Base-by-base conservation (phyloP, 2,329 filamentous ascomycete genomes). In the Colletotrichum cereale region DNA sequence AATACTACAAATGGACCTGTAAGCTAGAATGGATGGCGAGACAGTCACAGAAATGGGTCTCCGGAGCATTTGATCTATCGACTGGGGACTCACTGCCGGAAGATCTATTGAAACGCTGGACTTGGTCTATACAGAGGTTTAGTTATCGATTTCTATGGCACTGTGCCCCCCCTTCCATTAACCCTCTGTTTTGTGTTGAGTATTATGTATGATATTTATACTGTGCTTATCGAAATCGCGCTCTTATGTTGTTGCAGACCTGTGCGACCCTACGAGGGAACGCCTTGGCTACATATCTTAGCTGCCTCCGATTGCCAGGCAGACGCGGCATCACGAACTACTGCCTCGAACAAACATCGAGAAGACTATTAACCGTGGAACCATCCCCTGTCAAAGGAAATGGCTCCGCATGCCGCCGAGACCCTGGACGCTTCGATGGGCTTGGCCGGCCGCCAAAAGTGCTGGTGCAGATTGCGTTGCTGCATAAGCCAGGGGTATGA, bases 401-500 rank as follows among this genome's bases (percentile, higher is more conserved):
- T 48, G 55, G 48, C 38, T 21, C 66, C 26, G 24, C 56, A 47
- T 56, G 58, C 40, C 42, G 52, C 34, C 50, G 24, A 55, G 31
- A 52, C 36, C 62, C 56, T 36, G 50, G 26, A 62, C 50, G 57
- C 48, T 50, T 67, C 50, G 24, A 48, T 56, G 40, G 18, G 24
- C 36, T 55, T 36, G 55, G 48, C n/a, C 40, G 21, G 31, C 68
- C 57, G 62, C 65, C 26, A 55, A 47, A 55, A 47, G n/a, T 36
- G 57, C 36, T 44, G 58, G 24, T 64, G 58, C 58, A 72, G 40
- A 57, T 57, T 58, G 42, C 70, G 24, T 24, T 44, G 31, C 58
- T 63, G 65, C 58, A 71, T 44, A 71, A 62, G 58, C 38, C 61
- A 61, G 66, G 61, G 66, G 61, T 40, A 12, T 18, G n/a, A 34